A percentile compares a stretch with the other conserved stretches of the same genome.
Evolutionary conservation across 2,329 filamentous ascomycete species (phyloP).

Genomic region (Thielaviopsis populi): DNA sequence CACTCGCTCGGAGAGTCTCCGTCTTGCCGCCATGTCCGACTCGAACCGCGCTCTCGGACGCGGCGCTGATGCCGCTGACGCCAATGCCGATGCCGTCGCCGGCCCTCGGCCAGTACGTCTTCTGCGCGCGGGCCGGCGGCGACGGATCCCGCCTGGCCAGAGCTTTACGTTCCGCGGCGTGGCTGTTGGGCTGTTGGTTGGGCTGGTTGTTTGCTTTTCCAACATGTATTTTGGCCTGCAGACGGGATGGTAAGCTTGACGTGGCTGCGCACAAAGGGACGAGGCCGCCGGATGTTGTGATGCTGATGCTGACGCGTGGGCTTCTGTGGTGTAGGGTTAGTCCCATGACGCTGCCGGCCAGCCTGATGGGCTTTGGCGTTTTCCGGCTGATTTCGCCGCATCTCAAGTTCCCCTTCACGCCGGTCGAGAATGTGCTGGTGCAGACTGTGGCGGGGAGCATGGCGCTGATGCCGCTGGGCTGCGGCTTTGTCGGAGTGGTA

Average conservation of each 20-base stretch:
- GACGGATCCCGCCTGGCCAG: constrained; percentile 28
- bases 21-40: background rate
- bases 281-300: background rate
- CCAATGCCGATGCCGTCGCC: background rate
- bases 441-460: constrained; percentile 93
- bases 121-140: background rate
- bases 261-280: background rate
- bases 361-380: constrained; percentile 83
- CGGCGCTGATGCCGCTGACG: background rate
- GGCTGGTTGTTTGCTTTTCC: constrained; percentile 82
- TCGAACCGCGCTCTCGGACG: background rate
- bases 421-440: constrained; percentile 90
- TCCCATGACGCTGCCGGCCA: constrained; percentile 94
- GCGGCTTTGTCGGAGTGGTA: constrained; percentile 81
- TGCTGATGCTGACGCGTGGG: background rate
- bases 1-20: background rate
- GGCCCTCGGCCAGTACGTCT: background rate
- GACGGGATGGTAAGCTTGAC: constrained; percentile 37
- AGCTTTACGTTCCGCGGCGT: constrained; percentile 81
- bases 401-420: constrained; percentile 69
- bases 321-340: constrained; percentile 30
- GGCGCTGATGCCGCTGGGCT: constrained; percentile 90
- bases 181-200: constrained; percentile 64
- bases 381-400: constrained; percentile 66
- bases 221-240: constrained; percentile 99